Evolutionary conservation across 164 flowering plant species (phyloP).

Genomic region (Stephania yunnanensis): DNA sequence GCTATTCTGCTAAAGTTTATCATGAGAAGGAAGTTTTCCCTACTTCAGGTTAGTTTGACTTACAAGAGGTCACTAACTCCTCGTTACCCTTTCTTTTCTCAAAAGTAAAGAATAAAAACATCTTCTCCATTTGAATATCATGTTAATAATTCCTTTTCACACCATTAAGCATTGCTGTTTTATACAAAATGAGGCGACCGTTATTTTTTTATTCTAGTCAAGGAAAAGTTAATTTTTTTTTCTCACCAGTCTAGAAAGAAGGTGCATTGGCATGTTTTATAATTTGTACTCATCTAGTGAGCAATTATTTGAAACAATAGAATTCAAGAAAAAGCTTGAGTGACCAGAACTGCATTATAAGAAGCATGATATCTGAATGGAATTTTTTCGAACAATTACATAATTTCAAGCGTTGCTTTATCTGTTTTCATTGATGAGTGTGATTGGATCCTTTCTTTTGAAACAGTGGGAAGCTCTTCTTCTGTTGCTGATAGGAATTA

Average conservation of each 20-base stretch:
- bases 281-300: not conserved
- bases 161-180: not conserved
- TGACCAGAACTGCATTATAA: not conserved
- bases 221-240: not conserved
- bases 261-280: not conserved
- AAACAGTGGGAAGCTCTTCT: conserved; percentile 99
- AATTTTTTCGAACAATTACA: not conserved
- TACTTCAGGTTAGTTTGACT: conserved; percentile 68
- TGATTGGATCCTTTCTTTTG: conserved; percentile 12
- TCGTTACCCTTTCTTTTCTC: too few species aligned
- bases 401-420: not conserved
- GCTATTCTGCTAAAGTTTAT: conserved; percentile 79
- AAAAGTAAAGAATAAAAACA: too few species aligned
- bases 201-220: not conserved
- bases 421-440: not conserved
- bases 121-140: not conserved
- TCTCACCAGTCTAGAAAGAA: not conserved
- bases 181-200: not conserved
- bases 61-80: not conserved
- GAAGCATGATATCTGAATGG: not conserved
- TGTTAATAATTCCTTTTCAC: not conserved
- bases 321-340: not conserved
- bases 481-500: conserved; percentile 90
- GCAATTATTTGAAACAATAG: not conserved
- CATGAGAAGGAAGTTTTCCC: conserved; percentile 89